Evolutionary conservation across 225 moss, liverwort and hornwort species (phyloP), one percentile per base, ranked within the genome.

Genomic region (Bryum argenteum): DNA sequence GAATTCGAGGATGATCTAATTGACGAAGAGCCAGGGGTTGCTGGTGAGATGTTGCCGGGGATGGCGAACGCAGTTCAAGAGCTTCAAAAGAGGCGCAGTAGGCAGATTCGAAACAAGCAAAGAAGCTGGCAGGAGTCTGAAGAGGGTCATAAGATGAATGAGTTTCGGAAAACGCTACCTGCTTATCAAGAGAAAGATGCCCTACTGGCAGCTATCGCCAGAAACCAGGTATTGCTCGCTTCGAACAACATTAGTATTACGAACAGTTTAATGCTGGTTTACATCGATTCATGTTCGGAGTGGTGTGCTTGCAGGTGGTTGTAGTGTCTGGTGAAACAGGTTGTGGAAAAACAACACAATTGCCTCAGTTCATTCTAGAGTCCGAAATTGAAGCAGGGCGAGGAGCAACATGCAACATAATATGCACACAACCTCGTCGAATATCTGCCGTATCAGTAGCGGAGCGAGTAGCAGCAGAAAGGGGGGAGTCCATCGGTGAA

Each of bases 291-390:
- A 33, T 33, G 33, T 33, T 69, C 17, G 53, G 20, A 45, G 75
- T 77, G 37, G 33, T 33, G 33, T 33, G 33, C 33, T 56, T 66
- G 43, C 77, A 89, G 89, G 94, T 98, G 38, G 48, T 94, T 33
- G 92, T 98, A n/a, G 94, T 98, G 23, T 98, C 98, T 54, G 98
- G 98, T 47, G 98, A 98, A 75, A 98, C 98, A 17, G 98, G 98
- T 55, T 98, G 98, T 82, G 98, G 98, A 19, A 98, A 98, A 74
- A 98, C 98, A 23, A 98, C 98, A 10, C 98, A 98, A 67, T 71
- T 98, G 26, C 98, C 98, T 11, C 98, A 98, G 82, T 98, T 89
- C n/a, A 85, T 98, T 70, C 88, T 98, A 5, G 98, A 98, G 80
- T 94, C 94, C 23, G 94, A 98, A 76, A 90, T 93, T 56, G 89